Percentiles rank a stretch among this genome's conserved stretches.
These are phyloP conservation scores for Metahyphopichia silvanorum DNA, from an alignment of 805 yeast genomes.

Conservation along the genomic window DNA sequence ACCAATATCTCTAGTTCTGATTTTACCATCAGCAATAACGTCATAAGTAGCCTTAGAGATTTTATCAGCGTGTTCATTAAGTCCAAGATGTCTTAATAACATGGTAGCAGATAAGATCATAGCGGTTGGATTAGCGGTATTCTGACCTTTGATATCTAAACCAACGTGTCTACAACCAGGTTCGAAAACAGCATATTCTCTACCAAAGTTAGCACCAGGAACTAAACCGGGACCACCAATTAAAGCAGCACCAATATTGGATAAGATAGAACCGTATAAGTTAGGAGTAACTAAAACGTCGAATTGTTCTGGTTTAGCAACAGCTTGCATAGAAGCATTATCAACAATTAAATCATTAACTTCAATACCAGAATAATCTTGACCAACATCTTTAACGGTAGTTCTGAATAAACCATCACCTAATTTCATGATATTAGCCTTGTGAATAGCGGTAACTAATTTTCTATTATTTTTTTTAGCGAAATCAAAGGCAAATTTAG, in stretches of 20 bases:
- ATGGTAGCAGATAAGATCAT: slow-evolving; percentile 88
- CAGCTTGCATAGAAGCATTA: slow-evolving; percentile 99
- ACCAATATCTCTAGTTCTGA: slow-evolving; percentile 87
- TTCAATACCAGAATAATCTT: slow-evolving; percentile 78
- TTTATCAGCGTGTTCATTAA: slow-evolving; percentile 78
- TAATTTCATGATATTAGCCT: slow-evolving; percentile 98
- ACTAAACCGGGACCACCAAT: slow-evolving; percentile 98
- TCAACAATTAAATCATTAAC: slow-evolving; percentile 95
- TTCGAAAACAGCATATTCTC: slow-evolving; percentile 96
- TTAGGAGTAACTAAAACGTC: slow-evolving; percentile 98
- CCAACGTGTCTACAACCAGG: slow-evolving; percentile 99
- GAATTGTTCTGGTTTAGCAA: slow-evolving; percentile 95
- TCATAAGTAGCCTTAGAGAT: slow-evolving; percentile 86
- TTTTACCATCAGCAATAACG: slow-evolving; percentile 84
- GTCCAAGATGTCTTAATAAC: slow-evolving; percentile 93
- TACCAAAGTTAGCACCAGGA: slow-evolving; percentile 98
- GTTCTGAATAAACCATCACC: slow-evolving; percentile 97
- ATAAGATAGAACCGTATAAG: slow-evolving; percentile 94
- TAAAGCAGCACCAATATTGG: slow-evolving; percentile 96
- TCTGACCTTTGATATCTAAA: slow-evolving; percentile 89
- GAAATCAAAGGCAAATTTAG: slow-evolving; percentile 94
- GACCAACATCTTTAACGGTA: slow-evolving; percentile 81
- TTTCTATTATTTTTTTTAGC: slow-evolving; percentile 91
- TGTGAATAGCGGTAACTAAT: slow-evolving; percentile 94
- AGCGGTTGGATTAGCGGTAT: slow-evolving; percentile 97